A percentile compares a stretch with the other conserved stretches of the same genome.
Conservation (phyloP, 1,284 basidiomycete genomes). For the Cryptococcus jaspeensis region DNA sequence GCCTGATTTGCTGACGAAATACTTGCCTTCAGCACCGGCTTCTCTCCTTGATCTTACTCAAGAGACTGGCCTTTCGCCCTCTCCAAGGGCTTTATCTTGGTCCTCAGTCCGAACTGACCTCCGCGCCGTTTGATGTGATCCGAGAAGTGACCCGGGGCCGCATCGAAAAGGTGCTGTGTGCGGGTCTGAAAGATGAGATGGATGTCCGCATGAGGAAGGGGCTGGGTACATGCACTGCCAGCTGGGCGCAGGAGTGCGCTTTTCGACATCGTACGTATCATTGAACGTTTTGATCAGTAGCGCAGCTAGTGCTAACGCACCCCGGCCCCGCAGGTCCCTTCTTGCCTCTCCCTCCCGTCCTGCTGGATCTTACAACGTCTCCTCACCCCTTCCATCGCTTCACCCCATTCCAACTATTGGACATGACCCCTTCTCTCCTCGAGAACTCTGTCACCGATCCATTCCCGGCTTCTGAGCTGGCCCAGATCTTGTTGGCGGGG, state of each 20-base stretch:
- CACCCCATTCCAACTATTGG: constrained; percentile 43
- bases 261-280: constrained; percentile 27
- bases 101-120: constrained; percentile 18
- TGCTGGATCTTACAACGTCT: constrained; percentile 36
- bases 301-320: not conserved
- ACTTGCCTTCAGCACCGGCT: constrained; percentile 33
- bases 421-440: constrained; percentile 34
- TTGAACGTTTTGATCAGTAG: constrained; percentile 15
- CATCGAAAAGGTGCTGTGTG: constrained; percentile 42
- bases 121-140: constrained; percentile 42
- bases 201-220: constrained; percentile 42
- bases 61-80: constrained; percentile 35
- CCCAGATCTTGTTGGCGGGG: constrained; percentile 37
- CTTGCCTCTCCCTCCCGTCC: constrained; percentile 29
- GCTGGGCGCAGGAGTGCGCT: constrained; percentile 41
- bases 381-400: constrained; percentile 42
- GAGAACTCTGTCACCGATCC: constrained; percentile 32
- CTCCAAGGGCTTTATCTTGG: constrained; percentile 38
- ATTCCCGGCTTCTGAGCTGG: constrained; percentile 30
- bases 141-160: constrained; percentile 31
- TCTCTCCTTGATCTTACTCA: constrained; percentile 38
- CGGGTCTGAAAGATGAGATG: constrained; percentile 47
- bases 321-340: constrained; percentile 30
- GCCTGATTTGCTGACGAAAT: not conserved
- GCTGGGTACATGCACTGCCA: constrained; percentile 37